Percentiles rank a stretch among this genome's conserved stretches.
phyloP scores from a whole-genome alignment of 208 protist genomes.

The Acanthamoeba quina region DNA sequence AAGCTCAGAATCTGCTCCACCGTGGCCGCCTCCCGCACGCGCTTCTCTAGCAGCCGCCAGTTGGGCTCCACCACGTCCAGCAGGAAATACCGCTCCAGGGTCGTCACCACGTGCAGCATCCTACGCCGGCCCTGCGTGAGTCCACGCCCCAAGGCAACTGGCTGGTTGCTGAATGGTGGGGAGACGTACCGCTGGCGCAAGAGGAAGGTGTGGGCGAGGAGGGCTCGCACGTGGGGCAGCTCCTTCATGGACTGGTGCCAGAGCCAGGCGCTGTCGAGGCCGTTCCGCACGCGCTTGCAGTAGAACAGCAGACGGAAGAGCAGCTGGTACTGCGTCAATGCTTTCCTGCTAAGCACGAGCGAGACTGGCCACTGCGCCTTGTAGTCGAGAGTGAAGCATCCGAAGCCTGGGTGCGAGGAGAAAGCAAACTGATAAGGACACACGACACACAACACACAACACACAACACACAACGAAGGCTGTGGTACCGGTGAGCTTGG shows the following conservation, averaged over 20 bases:
- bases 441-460: background rate
- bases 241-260: slow-evolving; percentile 62
- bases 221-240: background rate
- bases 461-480: background rate
- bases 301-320: slow-evolving; percentile 54
- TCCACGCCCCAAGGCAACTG: too few relatives aligned
- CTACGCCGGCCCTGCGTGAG: background rate
- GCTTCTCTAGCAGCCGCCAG: slow-evolving; percentile 17
- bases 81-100: slow-evolving; percentile 55
- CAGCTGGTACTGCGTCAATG: slow-evolving; percentile 47
- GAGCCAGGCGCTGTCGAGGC: background rate
- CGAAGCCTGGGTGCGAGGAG: background rate
- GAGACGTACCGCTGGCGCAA: slow-evolving; percentile 7
- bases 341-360: slow-evolving; percentile 41
- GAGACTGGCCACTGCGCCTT: slow-evolving; percentile 43
- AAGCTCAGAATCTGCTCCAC: slow-evolving; percentile 56
- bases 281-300: slow-evolving; percentile 11
- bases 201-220: slow-evolving; percentile 1
- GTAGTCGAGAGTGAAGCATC: slow-evolving; percentile 10
- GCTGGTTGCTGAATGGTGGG: too few relatives aligned
- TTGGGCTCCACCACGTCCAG: slow-evolving; percentile 51
- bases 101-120: slow-evolving; percentile 42
- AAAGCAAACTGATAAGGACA: background rate
- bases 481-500: background rate
- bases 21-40: slow-evolving; percentile 17